These are phyloP conservation scores for Boletus reticulatus DNA, from an alignment of 768 basidiomycete species.

Conservation along the genomic window DNA sequence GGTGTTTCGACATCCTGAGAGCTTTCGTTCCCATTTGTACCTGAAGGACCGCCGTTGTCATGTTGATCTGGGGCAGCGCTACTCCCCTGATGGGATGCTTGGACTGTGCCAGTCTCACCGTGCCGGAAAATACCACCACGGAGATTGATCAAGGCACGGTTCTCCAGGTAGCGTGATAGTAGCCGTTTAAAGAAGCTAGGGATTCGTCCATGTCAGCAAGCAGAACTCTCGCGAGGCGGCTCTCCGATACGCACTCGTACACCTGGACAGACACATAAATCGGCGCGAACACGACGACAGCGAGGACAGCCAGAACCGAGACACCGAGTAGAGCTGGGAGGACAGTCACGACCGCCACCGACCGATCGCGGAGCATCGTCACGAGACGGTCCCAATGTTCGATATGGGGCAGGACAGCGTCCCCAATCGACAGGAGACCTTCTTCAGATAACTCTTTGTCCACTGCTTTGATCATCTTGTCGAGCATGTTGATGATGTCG, in stretches of 20 bases:
- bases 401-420: slow-evolving; percentile 17
- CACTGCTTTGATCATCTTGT: slow-evolving; percentile 19
- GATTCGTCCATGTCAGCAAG: background rate
- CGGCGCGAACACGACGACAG: slow-evolving; percentile 4
- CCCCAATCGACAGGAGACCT: slow-evolving; percentile 16
- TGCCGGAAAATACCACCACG: background rate
- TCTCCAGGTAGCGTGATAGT: background rate
- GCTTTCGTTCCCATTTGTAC: background rate
- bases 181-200: background rate
- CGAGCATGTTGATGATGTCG: slow-evolving; percentile 14
- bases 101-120: no score
- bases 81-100: background rate
- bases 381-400: slow-evolving; percentile 20
- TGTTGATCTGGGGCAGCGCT: background rate
- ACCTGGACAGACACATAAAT: slow-evolving; percentile 2
- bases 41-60: background rate
- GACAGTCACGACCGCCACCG: slow-evolving; percentile 1
- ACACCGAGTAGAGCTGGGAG: slow-evolving; percentile 19
- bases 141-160: slow-evolving; percentile 3
- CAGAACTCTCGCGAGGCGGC: no score
- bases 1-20: background rate
- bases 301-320: slow-evolving; percentile 16
- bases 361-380: background rate
- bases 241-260: slow-evolving; percentile 8
- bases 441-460: slow-evolving; percentile 18